phyloP scores from a whole-genome alignment of 2,329 filamentous ascomycete genomes.

The Pezicula neosporulosa region DNA sequence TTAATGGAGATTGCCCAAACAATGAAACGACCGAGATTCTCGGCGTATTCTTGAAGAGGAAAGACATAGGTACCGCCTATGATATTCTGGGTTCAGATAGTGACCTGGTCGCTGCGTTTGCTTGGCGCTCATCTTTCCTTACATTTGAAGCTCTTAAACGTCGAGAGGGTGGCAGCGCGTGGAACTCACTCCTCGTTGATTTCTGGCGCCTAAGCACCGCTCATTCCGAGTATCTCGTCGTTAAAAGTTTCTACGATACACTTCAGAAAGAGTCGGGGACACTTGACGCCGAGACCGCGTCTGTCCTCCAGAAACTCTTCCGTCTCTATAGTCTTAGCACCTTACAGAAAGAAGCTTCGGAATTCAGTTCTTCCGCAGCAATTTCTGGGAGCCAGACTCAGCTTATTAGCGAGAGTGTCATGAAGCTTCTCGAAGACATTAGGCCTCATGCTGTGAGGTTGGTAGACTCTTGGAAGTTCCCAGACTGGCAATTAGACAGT shows the following conservation, averaged over 20 bases:
- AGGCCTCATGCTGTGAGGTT: conserved; percentile 69
- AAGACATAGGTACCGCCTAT: conserved; percentile 70
- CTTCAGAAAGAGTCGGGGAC: conserved; percentile 54
- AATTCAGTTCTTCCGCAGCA: conserved; percentile 69
- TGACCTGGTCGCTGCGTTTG: conserved; percentile 71
- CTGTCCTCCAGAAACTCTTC: conserved; percentile 63
- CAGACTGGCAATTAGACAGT: conserved; percentile 74
- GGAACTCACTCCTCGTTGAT: conserved; percentile 75
- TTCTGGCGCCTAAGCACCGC: conserved; percentile 75
- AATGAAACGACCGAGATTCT: conserved; percentile 71
- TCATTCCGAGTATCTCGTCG: conserved; percentile 73
- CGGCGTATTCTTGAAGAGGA: conserved; percentile 57
- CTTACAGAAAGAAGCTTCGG: conserved; percentile 64
- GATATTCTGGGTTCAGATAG: conserved; percentile 68
- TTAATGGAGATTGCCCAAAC: conserved; percentile 57
- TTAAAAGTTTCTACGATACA: conserved; percentile 74
- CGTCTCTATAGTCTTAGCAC: conserved; percentile 62
- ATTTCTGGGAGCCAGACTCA: conserved; percentile 71
- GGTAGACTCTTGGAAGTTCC: conserved; percentile 73
- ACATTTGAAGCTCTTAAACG: conserved; percentile 75
- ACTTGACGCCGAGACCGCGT: conserved; percentile 55
- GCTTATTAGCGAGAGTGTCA: conserved; percentile 63
- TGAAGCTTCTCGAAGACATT: conserved; percentile 69
- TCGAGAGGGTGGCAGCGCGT: conserved; percentile 71
- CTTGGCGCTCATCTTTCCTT: conserved; percentile 70